These are phyloP conservation scores for Didymella keratinophila DNA, from an alignment of 2,329 filamentous ascomycete species.

Conservation along the genomic window DNA sequence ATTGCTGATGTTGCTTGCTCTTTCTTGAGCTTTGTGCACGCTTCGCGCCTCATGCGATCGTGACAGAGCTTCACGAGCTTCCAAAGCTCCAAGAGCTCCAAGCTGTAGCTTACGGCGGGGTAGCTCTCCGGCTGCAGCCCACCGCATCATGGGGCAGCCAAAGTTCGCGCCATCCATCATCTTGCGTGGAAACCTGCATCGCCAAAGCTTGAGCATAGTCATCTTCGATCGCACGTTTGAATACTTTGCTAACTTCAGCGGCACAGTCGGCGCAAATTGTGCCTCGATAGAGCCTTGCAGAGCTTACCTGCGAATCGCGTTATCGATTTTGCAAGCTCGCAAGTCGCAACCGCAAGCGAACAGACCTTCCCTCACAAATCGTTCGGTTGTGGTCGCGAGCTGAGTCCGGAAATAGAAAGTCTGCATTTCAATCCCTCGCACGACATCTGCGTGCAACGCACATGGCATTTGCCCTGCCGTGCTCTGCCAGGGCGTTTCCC, in stretches of 20 bases:
- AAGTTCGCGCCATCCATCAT: constrained; percentile 15
- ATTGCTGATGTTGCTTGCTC: neutral
- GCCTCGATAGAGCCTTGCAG: neutral
- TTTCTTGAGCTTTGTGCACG: neutral
- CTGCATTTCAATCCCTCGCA: constrained; percentile 2
- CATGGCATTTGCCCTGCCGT: constrained; percentile 8
- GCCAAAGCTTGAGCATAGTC: constrained; percentile 3
- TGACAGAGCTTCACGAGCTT: constrained; percentile 3
- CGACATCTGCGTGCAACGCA: constrained; percentile 15
- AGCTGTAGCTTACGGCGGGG: constrained; percentile 24
- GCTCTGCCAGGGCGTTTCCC: neutral
- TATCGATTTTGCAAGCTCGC: neutral
- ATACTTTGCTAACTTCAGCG: neutral
- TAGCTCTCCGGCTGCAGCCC: constrained; percentile 19
- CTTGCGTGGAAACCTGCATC: constrained; percentile 1
- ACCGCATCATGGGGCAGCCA: constrained; percentile 5
- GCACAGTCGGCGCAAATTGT: neutral
- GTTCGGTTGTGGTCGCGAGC: constrained; percentile 1
- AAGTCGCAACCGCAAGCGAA: constrained; percentile 2
- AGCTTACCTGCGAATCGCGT: neutral
- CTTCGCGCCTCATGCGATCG: neutral
- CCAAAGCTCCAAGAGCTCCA: constrained; percentile 9
- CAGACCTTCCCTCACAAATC: neutral
- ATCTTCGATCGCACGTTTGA: neutral
- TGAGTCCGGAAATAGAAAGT: constrained; percentile 9